Percentiles rank a stretch among this genome's conserved stretches.
phyloP scores from a whole-genome alignment of 2,329 filamentous ascomycete species.

The Bretziella fagacearum region DNA sequence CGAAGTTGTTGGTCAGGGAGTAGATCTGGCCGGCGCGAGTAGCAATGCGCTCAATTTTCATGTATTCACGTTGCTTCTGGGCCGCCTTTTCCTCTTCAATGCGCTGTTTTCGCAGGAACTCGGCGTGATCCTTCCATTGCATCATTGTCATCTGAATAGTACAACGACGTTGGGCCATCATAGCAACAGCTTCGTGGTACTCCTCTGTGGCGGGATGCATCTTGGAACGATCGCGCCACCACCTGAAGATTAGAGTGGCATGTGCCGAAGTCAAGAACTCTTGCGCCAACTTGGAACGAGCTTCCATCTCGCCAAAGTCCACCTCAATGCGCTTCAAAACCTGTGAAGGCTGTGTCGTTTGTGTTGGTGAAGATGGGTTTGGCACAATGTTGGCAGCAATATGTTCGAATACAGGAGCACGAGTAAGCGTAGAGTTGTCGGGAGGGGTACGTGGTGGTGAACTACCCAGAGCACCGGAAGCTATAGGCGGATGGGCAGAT shows the following conservation, averaged over 20 bases:
- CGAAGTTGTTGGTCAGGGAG: conserved; percentile 32
- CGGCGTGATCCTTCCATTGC: conserved; percentile 12
- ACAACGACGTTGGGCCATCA: conserved; percentile 9
- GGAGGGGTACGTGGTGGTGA: neutral
- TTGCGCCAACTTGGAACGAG: conserved; percentile 3
- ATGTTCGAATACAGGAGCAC: conserved; percentile 5
- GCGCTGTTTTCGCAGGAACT: conserved; percentile 4
- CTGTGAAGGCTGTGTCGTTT: conserved; percentile 14
- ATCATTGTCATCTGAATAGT: conserved; percentile 10
- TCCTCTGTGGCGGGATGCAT: conserved; percentile 10
- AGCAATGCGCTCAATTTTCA: conserved; percentile 23
- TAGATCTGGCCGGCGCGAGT: conserved; percentile 47
- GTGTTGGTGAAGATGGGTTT: conserved; percentile 7
- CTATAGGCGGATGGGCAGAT: neutral
- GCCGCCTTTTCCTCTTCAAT: conserved; percentile 10
- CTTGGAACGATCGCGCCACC: conserved; percentile 14
- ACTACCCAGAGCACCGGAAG: neutral
- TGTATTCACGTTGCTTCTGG: conserved; percentile 10
- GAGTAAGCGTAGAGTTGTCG: neutral
- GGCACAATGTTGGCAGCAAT: conserved; percentile 5
- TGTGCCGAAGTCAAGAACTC: conserved; percentile 5
- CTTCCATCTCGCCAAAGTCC: conserved; percentile 13
- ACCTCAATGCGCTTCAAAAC: conserved; percentile 9
- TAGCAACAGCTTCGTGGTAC: conserved; percentile 12
- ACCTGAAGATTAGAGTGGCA: conserved; percentile 11